Evolutionary conservation across 805 yeast genomes (phyloP), one percentile per base, ranked within the genome.

Genomic region (Ascoidea tarda): DNA sequence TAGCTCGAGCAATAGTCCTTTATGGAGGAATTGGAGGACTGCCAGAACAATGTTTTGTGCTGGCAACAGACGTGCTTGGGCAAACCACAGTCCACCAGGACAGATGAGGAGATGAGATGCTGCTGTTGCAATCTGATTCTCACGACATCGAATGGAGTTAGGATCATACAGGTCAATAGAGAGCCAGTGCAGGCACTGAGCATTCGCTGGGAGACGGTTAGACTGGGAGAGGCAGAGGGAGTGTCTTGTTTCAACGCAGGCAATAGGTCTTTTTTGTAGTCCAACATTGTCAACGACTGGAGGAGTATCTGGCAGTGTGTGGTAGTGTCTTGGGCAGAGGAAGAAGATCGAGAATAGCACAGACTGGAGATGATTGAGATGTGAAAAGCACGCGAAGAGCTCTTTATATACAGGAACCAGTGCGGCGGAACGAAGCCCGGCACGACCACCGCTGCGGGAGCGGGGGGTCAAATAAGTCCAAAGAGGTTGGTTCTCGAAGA

Each of bases 101-200:
- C 59, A 48, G 68, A 64, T 1, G 66, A 54, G n/a, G 77, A 72
- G 46, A 72, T 71, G 4, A 75, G 66, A 1, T 84, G 66, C 59
- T 86, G 95, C 60, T 86, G 95, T 58, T 86, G 95, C 33, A 84
- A 68, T 55, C 95, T 68, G 33, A 86, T 80, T 55, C 91, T 69
- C 0, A 86, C 84, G 46, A 86, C 93, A 64, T 86, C 95, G 65
- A 86, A 78, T 0, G 95, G 95, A 1, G 93, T 86, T 42, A 86
- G 80, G 46, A 82, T 81, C 45, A 83, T 59, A 0, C 91, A 84
- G 1, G 91, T 86, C 21, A 85, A 59, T 5, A 86, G 60, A 0
- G 91, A 82, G 0, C 95, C 95, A 49, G 79, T 72, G 59, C 88
- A 81, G 0, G 95, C 93, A 59, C 90, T 82, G 42, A 82, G 64